Evolutionary conservation across 1,284 basidiomycete genomes (phyloP).

Genomic region (Spongispora temasekensis): DNA sequence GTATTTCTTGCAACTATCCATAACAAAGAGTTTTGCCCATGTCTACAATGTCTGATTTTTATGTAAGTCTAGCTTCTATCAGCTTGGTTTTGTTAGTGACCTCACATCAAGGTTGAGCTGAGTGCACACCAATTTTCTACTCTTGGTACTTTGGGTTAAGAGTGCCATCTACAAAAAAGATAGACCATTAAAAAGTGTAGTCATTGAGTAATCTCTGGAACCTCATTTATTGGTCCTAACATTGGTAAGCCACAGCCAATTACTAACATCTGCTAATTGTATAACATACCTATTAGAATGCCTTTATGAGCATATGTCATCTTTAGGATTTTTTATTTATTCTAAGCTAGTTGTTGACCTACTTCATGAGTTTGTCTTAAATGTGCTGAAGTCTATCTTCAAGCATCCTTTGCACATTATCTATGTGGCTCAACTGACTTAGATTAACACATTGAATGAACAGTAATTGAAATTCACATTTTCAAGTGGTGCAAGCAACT

Average conservation of each 20-base stretch:
- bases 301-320: neutral
- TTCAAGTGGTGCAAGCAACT: neutral
- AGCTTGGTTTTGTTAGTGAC: neutral
- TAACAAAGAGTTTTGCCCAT: neutral
- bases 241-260: neutral
- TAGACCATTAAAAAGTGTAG: neutral
- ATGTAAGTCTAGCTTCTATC: neutral
- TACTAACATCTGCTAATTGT: neutral
- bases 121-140: neutral
- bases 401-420: neutral
- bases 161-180: neutral
- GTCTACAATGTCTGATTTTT: neutral
- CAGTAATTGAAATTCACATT: neutral
- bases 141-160: neutral
- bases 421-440: neutral
- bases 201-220: neutral
- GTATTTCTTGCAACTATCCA: neutral
- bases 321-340: neutral
- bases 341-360: neutral
- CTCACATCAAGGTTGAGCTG: neutral
- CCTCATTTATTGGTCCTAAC: neutral
- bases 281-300: neutral
- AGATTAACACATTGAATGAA: constrained; percentile 1
- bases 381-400: neutral
- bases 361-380: neutral